Percentiles rank a stretch among this genome's conserved stretches.
Conservation (phyloP, 2,329 filamentous ascomycete genomes). For the Paecilomyces sp. region DNA sequence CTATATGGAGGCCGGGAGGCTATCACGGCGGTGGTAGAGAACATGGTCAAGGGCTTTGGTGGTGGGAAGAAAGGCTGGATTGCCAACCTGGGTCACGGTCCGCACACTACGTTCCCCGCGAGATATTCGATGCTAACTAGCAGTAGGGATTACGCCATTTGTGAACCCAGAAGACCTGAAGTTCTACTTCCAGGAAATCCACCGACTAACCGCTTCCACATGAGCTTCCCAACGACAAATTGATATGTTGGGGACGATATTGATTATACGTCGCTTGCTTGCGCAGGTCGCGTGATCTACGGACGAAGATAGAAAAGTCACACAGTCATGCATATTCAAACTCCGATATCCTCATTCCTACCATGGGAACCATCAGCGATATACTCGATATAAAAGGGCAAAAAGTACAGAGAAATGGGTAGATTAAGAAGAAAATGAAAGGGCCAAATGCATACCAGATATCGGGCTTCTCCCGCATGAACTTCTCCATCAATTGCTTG, state of each 20-base stretch:
- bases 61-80: conserved; percentile 91
- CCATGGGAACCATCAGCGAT: conserved; percentile 8
- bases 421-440: conserved; percentile 5
- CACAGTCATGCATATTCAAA: conserved; percentile 24
- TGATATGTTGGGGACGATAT: background rate
- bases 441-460: conserved; percentile 51
- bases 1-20: conserved; percentile 76
- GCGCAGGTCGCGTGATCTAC: background rate
- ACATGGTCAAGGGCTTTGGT: conserved; percentile 81
- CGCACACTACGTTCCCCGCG: conserved; percentile 3
- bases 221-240: background rate
- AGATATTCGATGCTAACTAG: conserved; percentile 13
- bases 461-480: conserved; percentile 64
- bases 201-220: conserved; percentile 46
- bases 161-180: conserved; percentile 90
- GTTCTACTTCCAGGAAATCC: conserved; percentile 91
- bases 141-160: conserved; percentile 78
- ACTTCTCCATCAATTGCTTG: conserved; percentile 61
- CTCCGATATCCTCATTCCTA: conserved; percentile 55
- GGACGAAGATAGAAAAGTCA: conserved; percentile 1
- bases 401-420: background rate
- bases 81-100: conserved; percentile 89
- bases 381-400: conserved; percentile 1
- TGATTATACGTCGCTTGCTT: background rate
- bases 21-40: conserved; percentile 74